These are phyloP conservation scores for Boletellus dicymbophilus DNA, from an alignment of 1,284 basidiomycete genomes.

Conservation along the genomic window DNA sequence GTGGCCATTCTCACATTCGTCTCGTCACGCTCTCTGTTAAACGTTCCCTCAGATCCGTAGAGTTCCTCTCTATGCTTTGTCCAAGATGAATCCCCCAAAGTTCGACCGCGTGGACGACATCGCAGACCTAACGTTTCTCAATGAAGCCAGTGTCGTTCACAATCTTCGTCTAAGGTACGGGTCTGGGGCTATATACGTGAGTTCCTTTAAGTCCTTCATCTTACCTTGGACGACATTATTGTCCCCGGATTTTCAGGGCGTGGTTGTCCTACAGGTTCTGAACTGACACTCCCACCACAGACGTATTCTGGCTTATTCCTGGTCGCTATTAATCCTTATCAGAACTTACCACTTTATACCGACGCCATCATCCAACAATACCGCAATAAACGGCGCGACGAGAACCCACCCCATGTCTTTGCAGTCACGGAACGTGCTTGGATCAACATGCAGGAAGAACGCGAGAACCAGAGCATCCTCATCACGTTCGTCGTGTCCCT, in stretches of 20 bases:
- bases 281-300: constrained; percentile 42
- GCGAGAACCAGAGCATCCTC: constrained; percentile 97
- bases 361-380: constrained; percentile 93
- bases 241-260: not conserved
- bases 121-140: constrained; percentile 96
- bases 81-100: constrained; percentile 98
- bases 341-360: constrained; percentile 90
- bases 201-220: constrained; percentile 35
- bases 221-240: not conserved
- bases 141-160: constrained; percentile 98
- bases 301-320: constrained; percentile 97
- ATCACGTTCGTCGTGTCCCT: constrained; percentile 76
- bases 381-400: constrained; percentile 88
- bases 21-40: constrained; percentile 11
- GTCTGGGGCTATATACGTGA: constrained; percentile 92
- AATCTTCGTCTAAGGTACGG: constrained; percentile 93
- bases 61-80: constrained; percentile 77
- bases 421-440: constrained; percentile 98
- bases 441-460: constrained; percentile 97
- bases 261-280: not conserved
- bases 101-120: constrained; percentile 99
- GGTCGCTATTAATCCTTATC: constrained; percentile 98
- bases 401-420: constrained; percentile 97
- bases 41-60: constrained; percentile 57
- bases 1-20: constrained; percentile 39